Evolutionary conservation across 1,284 basidiomycete genomes (phyloP).

Genomic region (Lentinus polychrous): DNA sequence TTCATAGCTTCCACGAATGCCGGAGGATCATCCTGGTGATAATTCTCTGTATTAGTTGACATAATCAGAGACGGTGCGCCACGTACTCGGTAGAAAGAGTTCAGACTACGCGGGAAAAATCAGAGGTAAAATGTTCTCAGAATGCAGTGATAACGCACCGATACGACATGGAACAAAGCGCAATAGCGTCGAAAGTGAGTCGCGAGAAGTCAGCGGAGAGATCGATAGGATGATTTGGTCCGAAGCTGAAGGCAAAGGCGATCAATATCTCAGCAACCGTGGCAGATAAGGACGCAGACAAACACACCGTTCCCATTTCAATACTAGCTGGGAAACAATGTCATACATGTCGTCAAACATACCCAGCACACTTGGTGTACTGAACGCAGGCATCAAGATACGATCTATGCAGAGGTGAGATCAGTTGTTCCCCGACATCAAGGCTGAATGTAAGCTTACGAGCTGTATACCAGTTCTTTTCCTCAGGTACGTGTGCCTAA

Average conservation of each 20-base stretch:
- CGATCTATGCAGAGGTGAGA: slow-evolving; percentile 28
- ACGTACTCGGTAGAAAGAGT: slow-evolving; percentile 20
- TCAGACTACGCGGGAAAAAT: slow-evolving; percentile 14
- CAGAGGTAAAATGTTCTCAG: not conserved
- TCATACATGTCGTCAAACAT: slow-evolving; percentile 48
- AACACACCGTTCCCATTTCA: slow-evolving; percentile 38
- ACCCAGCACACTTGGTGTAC: slow-evolving; percentile 32
- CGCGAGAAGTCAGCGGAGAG: slow-evolving; percentile 40
- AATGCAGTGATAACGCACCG: slow-evolving; percentile 28
- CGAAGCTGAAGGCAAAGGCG: slow-evolving; percentile 27
- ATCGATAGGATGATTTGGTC: slow-evolving; percentile 33
- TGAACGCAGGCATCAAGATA: slow-evolving; percentile 46
- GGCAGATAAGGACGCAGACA: not conserved
- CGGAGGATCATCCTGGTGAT: slow-evolving; percentile 29
- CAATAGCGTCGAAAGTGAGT: slow-evolving; percentile 39
- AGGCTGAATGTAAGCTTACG: slow-evolving; percentile 26
- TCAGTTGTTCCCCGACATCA: not conserved
- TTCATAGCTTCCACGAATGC: slow-evolving; percentile 37
- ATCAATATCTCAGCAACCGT: not conserved
- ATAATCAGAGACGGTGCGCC: not conserved
- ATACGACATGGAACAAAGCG: slow-evolving; percentile 38
- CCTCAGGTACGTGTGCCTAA: slow-evolving; percentile 22
- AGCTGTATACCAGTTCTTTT: slow-evolving; percentile 41
- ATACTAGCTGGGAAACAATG: slow-evolving; percentile 36
- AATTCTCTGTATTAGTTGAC: not conserved